Base-by-base conservation (phyloP, 1,139 yeast genomes). In the Chernovozyma sophiae-reginae region DNA sequence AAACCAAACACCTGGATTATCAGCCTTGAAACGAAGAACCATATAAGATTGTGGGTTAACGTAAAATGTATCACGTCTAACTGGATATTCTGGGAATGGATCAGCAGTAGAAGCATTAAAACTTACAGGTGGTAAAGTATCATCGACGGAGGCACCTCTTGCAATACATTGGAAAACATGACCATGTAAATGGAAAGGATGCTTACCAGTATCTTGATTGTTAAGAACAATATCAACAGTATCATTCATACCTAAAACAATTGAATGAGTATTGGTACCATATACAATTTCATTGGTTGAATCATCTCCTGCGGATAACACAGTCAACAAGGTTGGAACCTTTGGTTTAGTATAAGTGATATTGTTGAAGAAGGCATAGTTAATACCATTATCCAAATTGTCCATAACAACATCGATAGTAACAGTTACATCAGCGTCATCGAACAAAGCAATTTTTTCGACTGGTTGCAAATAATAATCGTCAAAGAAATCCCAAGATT, bases 131-230 rank as follows among this genome's bases (percentile, higher is more conserved):
- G 59, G 59, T 30, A 68, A 73, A 35, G 67, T 76, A 17, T 77
- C 84, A 29, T 66, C 68, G 33, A 68, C 60, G 19, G 67, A 75
- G 14, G 60, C 68, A 8, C 83, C 79, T 56, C 86, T 74, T 34
- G 72, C 77, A 37, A 86, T 55, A 8, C 85, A 69, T 70, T 87
- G 94, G 72, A 86, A 85, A 43, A 69, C 72, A 59, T 86, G 94
- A 25, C 96, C 96, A 51, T 87, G 96, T 48, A 87, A 65, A 57
- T 87, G 96, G 81, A 89, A 86, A n/a, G 96, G 96, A 60, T 87
- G 96, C 43, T 77, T 77, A 62, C 94, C 94, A 37, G 89, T 86
- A 58, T 86, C 96, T 42, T 65, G 58, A 43, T 86, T 83, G 55
- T 86, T 85, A 33, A 87, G 58, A 10, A 84, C 77, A 40, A 87